Evolutionary conservation across 169 alveolate species (phyloP).

Genomic region (Cryptosporidium bovis): DNA sequence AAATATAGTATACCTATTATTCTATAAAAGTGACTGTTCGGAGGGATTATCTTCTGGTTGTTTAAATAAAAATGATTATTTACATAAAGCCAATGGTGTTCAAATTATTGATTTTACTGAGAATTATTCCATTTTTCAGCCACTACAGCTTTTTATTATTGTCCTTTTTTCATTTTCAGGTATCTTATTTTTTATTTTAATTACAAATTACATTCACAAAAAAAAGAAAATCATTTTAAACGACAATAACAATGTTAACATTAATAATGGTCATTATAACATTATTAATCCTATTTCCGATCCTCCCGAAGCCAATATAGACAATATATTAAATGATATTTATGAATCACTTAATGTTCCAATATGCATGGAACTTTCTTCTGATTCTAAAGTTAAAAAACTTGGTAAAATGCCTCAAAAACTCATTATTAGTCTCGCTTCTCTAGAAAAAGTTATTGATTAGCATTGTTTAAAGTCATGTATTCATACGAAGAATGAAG

Average conservation of each 20-base stretch:
- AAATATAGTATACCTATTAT: neutral
- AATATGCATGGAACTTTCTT: conserved; percentile 23
- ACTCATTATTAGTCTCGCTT: conserved; percentile 24
- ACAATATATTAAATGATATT: conserved; percentile 54
- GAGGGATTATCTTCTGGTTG: conserved; percentile 21
- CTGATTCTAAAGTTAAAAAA: conserved; percentile 2
- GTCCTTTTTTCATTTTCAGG: neutral
- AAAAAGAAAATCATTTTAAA: neutral
- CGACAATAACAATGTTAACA: neutral
- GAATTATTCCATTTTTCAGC: conserved; percentile 38
- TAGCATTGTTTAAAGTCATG: too few species aligned
- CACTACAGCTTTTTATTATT: conserved; percentile 29
- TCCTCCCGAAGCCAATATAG: conserved; percentile 13
- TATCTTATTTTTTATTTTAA: neutral
- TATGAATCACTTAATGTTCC: conserved; percentile 69
- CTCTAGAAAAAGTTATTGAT: conserved; percentile 7
- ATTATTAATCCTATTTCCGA: neutral
- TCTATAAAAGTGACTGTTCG: conserved; percentile 31
- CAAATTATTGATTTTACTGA: neutral
- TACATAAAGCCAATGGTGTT: neutral
- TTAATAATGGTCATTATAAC: neutral
- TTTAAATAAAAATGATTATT: neutral
- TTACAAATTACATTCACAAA: conserved; percentile 22
- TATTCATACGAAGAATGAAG: too few species aligned
- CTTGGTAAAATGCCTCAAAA: conserved; percentile 65